A percentile compares a stretch with the other conserved stretches of the same genome.
phyloP scores from a whole-genome alignment of 1,284 basidiomycete genomes.

The Microbotryum saponariae region DNA sequence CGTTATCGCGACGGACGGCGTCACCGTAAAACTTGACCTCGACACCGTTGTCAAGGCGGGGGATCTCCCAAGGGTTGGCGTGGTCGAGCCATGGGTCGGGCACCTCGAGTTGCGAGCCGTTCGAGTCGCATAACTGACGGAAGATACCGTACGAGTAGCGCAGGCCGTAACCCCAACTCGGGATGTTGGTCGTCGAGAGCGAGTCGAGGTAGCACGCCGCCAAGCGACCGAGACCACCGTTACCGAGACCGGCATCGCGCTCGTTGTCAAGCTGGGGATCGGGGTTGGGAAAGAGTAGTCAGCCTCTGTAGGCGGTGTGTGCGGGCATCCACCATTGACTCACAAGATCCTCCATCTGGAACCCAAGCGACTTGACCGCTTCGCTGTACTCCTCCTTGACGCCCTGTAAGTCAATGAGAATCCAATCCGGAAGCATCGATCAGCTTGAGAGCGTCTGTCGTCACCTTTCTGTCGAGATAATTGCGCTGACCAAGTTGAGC shows the following conservation, averaged over 20 bases:
- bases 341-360: slow-evolving; percentile 45
- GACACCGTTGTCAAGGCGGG: slow-evolving; percentile 70
- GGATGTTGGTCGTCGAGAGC: slow-evolving; percentile 19
- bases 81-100: slow-evolving; percentile 75
- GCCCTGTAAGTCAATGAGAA: slow-evolving; percentile 38
- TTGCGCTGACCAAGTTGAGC: slow-evolving; percentile 55
- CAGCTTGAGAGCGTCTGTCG: no score
- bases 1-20: slow-evolving; percentile 59
- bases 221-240: slow-evolving; percentile 72
- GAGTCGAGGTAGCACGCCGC: slow-evolving; percentile 68
- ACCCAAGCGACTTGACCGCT: slow-evolving; percentile 66
- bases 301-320: no score
- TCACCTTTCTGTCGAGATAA: no score
- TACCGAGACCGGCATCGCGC: slow-evolving; percentile 80
- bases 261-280: slow-evolving; percentile 56
- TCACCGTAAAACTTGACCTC: slow-evolving; percentile 73
- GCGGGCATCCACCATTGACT: neutral
- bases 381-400: slow-evolving; percentile 65
- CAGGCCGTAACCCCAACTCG: slow-evolving; percentile 44
- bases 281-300: no score
- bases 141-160: slow-evolving; percentile 56
- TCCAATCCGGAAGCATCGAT: no score
- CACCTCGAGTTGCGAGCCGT: slow-evolving; percentile 67
- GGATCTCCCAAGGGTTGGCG: slow-evolving; percentile 61
- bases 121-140: slow-evolving; percentile 72